Evolutionary conservation across 73 alveolate genomes (phyloP), one percentile per base, ranked within the genome.

Genomic region (Symbiodinium natans): DNA sequence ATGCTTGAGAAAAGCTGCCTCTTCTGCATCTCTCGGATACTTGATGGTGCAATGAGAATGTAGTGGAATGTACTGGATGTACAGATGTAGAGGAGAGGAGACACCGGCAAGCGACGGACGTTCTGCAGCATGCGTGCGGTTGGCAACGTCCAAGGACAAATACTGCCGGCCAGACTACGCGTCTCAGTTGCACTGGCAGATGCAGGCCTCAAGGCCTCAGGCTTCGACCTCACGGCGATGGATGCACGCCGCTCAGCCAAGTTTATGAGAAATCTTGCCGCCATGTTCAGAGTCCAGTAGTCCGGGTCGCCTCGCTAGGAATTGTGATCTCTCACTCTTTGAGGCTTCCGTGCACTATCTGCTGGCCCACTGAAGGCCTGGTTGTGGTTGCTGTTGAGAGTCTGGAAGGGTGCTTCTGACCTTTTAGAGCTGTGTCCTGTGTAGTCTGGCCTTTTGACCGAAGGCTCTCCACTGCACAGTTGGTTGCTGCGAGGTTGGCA

Each of bases 181-280:
- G 34, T 90, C 41, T 71, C 87, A 46, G 40, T 90, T 17, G 87
- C 88, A 29, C 39, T 90, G 97, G 97, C 97, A 15, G 97, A 90
- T n/a, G 97, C 88, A 2, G 77, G 88, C 23, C 97, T 90, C 40
- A 68, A 68, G 88, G 77, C 97, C 9, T 71, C 75, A 40, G 88
- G 88, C 56, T 82, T 90, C 33, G 97, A 90, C 48, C 88, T 90
- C 56, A 41, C 97, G 2, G 97, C 88, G 80, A 90, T 90, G 97
- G 97, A 90, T n/a, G 41, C 74, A 41, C 95, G 95, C 25, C 34
- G 34, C 77, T 27, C 25, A 34, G 31, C 77, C 31, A 21, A 63
- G 77, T 19, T 6, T 27, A 4, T 23, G 77, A 63, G 0, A 63
- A 15, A 27, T 63, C 15, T 63, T 27, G 77, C 21, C 13, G 59